Conservation (phyloP, 176 grass and related monocot genomes). For the Ensete glaucum region DNA sequence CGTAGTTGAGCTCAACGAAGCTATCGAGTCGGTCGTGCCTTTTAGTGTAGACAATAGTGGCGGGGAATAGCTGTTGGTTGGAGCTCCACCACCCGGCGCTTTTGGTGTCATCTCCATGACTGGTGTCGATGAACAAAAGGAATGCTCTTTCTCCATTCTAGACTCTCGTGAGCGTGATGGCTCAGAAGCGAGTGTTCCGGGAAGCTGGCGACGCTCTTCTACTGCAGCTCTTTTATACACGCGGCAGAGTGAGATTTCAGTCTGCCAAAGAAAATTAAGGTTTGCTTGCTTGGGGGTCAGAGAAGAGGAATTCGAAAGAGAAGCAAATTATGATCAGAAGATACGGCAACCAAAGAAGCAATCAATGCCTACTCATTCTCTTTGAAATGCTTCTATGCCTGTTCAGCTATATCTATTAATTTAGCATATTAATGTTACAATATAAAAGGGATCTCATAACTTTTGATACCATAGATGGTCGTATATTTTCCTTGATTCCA, state of each 20-base stretch:
- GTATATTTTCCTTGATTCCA: too few relatives aligned
- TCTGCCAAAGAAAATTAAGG: background rate
- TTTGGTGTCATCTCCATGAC: too few relatives aligned
- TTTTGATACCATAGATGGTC: too few relatives aligned
- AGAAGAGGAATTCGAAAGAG: too few relatives aligned
- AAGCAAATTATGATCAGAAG: background rate
- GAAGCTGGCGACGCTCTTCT: slow-evolving; percentile 24
- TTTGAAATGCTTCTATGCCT: too few relatives aligned
- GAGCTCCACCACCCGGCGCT: too few relatives aligned
- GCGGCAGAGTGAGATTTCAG: slow-evolving; percentile 73
- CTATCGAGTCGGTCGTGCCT: slow-evolving; percentile 23
- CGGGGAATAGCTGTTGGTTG: slow-evolving; percentile 22
- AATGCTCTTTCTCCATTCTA: background rate
- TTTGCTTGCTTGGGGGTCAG: too few relatives aligned
- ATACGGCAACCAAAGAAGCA: background rate
- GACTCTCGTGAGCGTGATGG: background rate
- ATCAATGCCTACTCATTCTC: too few relatives aligned
- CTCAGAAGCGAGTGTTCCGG: too few relatives aligned
- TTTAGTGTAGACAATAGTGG: slow-evolving; percentile 26
- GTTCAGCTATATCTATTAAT: too few relatives aligned
- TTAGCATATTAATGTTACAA: too few relatives aligned
- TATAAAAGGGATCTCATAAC: too few relatives aligned
- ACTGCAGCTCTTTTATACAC: slow-evolving; percentile 65
- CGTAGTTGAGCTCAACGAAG: slow-evolving; percentile 51
- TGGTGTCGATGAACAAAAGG: slow-evolving; percentile 6